Conservation (phyloP, 1,284 basidiomycete species). For the Papiliotrema flavescens region DNA sequence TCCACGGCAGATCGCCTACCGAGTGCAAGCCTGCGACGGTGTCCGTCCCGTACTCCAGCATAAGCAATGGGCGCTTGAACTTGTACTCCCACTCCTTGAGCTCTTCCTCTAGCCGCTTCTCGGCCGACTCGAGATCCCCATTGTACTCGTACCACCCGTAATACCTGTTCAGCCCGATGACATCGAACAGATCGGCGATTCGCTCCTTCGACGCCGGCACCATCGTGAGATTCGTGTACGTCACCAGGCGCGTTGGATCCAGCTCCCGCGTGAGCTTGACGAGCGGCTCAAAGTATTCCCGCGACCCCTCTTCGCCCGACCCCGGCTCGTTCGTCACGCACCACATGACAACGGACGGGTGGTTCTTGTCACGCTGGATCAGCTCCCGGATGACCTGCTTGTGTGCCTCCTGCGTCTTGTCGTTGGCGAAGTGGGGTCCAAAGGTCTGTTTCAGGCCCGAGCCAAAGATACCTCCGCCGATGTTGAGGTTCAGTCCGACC, state of each 20-base stretch:
- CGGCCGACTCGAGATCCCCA: conserved; percentile 19
- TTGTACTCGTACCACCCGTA: conserved; percentile 29
- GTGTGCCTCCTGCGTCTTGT: conserved; percentile 17
- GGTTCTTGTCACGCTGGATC: conserved; percentile 28
- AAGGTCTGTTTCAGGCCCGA: conserved; percentile 10
- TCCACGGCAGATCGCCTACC: conserved; percentile 17
- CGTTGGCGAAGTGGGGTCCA: conserved; percentile 15
- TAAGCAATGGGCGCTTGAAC: conserved; percentile 19
- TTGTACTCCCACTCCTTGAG: conserved; percentile 13
- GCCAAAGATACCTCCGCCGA: conserved; percentile 22
- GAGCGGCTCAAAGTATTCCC: conserved; percentile 24
- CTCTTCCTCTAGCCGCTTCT: conserved; percentile 18
- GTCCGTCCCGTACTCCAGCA: conserved; percentile 26
- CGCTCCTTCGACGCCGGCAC: conserved; percentile 6
- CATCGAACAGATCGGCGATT: conserved; percentile 26
- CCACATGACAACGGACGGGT: conserved; percentile 30
- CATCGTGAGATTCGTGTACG: conserved; percentile 18
- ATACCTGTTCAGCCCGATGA: conserved; percentile 28
- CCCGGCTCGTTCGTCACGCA: conserved; percentile 29
- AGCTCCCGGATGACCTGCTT: conserved; percentile 21
- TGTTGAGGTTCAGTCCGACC: conserved; percentile 21
- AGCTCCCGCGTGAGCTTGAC: conserved; percentile 16
- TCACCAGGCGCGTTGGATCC: conserved; percentile 23
- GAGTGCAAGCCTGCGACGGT: conserved; percentile 22
- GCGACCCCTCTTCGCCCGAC: conserved; percentile 16